Percentiles rank a stretch among this genome's conserved stretches.
phyloP scores from a whole-genome alignment of 2,329 filamentous ascomycete species.

The Talaromyces sp. region DNA sequence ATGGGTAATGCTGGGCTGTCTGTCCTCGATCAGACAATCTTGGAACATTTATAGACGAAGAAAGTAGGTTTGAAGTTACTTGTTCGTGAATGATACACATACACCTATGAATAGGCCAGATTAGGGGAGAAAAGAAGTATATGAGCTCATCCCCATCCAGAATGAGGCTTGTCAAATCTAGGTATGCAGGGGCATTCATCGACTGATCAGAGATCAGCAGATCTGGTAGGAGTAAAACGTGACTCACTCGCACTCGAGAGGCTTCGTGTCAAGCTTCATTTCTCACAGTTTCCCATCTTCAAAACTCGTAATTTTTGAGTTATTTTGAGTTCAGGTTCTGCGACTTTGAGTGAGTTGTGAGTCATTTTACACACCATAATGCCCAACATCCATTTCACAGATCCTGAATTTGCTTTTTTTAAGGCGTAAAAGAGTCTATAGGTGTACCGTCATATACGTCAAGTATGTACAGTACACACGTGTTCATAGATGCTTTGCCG shows the following conservation, averaged over 20 bases:
- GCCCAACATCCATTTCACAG: background rate
- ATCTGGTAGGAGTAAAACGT: background rate
- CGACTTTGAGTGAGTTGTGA: background rate
- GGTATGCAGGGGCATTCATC: background rate
- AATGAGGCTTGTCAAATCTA: background rate
- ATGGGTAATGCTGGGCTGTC: background rate
- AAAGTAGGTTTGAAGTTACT: background rate
- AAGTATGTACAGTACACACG: background rate
- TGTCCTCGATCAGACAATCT: background rate
- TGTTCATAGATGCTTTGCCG: background rate
- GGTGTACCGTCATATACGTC: background rate
- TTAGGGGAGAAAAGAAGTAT: background rate
- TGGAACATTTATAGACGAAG: background rate
- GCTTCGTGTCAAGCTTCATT: background rate
- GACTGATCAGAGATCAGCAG: background rate
- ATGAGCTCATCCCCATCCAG: background rate
- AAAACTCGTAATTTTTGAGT: background rate
- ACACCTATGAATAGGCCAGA: background rate
- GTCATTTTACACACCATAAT: background rate
- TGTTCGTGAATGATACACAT: too few relatives aligned
- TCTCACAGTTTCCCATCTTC: background rate
- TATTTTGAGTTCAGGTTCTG: too few relatives aligned
- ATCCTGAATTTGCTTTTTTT: background rate
- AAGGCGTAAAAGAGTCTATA: background rate
- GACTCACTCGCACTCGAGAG: background rate